These are phyloP conservation scores for Termitomyces sp. DNA, from an alignment of 768 basidiomycete species.

Conservation along the genomic window DNA sequence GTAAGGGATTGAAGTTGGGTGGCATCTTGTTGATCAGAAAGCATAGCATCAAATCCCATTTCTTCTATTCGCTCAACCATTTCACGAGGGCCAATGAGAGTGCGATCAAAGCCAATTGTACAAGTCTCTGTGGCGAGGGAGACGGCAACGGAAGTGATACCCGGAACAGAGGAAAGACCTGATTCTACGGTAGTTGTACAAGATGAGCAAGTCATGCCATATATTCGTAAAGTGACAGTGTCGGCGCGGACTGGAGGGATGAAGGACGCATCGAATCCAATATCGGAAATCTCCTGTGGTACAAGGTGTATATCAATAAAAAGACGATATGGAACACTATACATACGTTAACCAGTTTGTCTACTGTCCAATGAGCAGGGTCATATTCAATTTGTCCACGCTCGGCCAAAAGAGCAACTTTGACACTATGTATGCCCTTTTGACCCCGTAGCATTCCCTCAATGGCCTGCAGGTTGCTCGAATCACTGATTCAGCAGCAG, in stretches of 20 bases:
- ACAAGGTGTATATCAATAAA: background rate
- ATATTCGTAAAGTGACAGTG: conserved; percentile 69
- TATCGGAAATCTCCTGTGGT: conserved; percentile 84
- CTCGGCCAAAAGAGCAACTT: conserved; percentile 97
- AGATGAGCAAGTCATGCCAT: conserved; percentile 87
- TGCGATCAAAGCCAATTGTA: conserved; percentile 69
- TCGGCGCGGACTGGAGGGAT: conserved; percentile 65
- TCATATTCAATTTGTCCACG: conserved; percentile 91
- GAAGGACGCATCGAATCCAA: conserved; percentile 84
- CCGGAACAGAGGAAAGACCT: conserved; percentile 63
- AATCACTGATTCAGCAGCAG: background rate
- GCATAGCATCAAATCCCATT: conserved; percentile 86
- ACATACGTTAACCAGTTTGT: conserved; percentile 72
- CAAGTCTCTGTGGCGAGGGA: conserved; percentile 74
- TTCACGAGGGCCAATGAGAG: conserved; percentile 72
- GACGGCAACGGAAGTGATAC: conserved; percentile 65
- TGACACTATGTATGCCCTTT: conserved; percentile 84
- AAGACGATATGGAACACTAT: background rate
- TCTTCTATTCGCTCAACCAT: conserved; percentile 85
- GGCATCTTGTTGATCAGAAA: conserved; percentile 72
- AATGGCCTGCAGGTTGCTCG: conserved; percentile 49
- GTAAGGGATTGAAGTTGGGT: conserved; percentile 84
- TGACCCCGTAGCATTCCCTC: conserved; percentile 79
- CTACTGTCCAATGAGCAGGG: conserved; percentile 68
- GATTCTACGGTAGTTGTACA: conserved; percentile 75